These are phyloP conservation scores for Immersiella caudata DNA, from an alignment of 495 filamentous ascomycete species.

Conservation along the genomic window DNA sequence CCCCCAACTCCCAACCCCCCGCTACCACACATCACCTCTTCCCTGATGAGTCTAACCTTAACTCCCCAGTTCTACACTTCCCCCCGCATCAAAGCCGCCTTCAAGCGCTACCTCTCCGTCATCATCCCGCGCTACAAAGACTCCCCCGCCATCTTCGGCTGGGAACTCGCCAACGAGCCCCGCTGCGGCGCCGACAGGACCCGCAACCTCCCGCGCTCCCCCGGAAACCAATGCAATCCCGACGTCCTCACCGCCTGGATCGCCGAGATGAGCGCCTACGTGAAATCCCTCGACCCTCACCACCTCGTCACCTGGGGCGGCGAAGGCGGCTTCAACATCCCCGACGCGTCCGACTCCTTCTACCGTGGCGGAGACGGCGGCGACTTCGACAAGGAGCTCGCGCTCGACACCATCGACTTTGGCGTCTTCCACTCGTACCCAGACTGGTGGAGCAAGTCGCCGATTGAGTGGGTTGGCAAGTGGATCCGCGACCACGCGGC, in stretches of 20 bases:
- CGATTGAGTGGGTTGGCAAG: conserved; percentile 48
- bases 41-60: background rate
- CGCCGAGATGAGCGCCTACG: conserved; percentile 48
- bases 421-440: conserved; percentile 71
- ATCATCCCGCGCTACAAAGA: conserved; percentile 55
- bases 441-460: conserved; percentile 47
- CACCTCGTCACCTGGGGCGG: conserved; percentile 58
- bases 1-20: conserved; percentile 21
- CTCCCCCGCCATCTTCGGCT: conserved; percentile 55
- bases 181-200: conserved; percentile 46
- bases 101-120: conserved; percentile 55
- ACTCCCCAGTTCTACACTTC: conserved; percentile 45
- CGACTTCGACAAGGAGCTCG: conserved; percentile 65
- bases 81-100: conserved; percentile 45
- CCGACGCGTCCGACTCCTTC: conserved; percentile 55
- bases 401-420: conserved; percentile 63
- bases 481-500: conserved; percentile 66
- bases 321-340: conserved; percentile 52
- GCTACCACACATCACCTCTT: too few species aligned
- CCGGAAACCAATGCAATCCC: conserved; percentile 41
- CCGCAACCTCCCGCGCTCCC: conserved; percentile 47
- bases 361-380: conserved; percentile 62
- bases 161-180: conserved; percentile 61
- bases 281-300: conserved; percentile 53
- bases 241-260: conserved; percentile 51